A percentile compares a stretch with the other conserved stretches of the same genome.
Evolutionary conservation across 257 asterid species (phyloP).

Genomic region (Apocynum venetum): DNA sequence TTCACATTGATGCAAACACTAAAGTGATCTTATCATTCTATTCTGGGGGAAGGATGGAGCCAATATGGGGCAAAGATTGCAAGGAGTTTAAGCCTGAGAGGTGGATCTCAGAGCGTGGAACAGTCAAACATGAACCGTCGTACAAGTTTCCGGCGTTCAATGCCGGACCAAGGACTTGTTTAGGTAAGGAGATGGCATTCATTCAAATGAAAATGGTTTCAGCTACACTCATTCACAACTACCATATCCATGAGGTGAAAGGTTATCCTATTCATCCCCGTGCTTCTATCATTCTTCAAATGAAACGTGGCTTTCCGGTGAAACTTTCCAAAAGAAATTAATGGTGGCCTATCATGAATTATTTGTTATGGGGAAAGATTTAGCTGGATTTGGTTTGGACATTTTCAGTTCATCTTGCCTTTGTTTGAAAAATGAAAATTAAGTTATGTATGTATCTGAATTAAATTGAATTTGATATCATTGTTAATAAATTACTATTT

Average conservation of each 20-base stretch:
- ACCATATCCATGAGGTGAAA: constrained; percentile 2
- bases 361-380: too few species aligned
- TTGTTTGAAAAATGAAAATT: too few species aligned
- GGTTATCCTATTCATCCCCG: background rate
- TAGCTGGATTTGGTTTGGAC: too few species aligned
- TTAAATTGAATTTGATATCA: too few species aligned
- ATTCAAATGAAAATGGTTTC: constrained; percentile 6
- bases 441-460: too few species aligned
- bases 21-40: constrained; percentile 4
- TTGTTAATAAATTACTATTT: too few species aligned
- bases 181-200: constrained; percentile 11
- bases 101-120: constrained; percentile 2
- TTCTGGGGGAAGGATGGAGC: constrained; percentile 6
- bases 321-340: background rate
- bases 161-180: constrained; percentile 6
- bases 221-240: background rate
- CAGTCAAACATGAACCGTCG: background rate
- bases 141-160: constrained; percentile 10
- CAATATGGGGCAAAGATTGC: constrained; percentile 6
- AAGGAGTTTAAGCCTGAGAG: constrained; percentile 4
- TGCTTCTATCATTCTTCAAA: background rate
- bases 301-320: constrained; percentile 4
- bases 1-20: background rate
- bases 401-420: too few species aligned
- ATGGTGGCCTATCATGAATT: background rate